Evolutionary conservation across 495 filamentous ascomycete species (phyloP).

Genomic region (Penicillium herquei): DNA sequence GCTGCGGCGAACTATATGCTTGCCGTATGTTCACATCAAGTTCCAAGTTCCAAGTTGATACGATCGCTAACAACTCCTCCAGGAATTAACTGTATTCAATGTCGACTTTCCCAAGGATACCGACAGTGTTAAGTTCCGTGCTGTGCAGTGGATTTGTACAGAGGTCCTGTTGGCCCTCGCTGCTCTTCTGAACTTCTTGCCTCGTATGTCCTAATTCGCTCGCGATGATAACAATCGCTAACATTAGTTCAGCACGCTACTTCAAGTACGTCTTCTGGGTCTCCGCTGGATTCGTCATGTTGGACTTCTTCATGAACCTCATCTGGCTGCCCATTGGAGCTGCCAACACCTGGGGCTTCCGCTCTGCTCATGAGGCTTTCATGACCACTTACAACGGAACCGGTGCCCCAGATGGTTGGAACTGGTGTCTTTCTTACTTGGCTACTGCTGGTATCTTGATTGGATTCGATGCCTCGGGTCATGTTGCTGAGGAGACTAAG

Average conservation of each 20-base stretch:
- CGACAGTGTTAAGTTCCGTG: slow-evolving; percentile 49
- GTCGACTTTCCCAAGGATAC: slow-evolving; percentile 48
- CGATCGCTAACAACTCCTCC: neutral
- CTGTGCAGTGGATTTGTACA: slow-evolving; percentile 55
- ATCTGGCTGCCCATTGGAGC: slow-evolving; percentile 58
- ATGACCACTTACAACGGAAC: slow-evolving; percentile 59
- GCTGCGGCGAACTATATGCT: slow-evolving; percentile 55
- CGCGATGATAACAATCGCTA: neutral
- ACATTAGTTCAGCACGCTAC: slow-evolving; percentile 31
- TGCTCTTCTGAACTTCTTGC: slow-evolving; percentile 44
- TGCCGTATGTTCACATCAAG: slow-evolving; percentile 31
- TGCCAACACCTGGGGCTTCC: slow-evolving; percentile 54
- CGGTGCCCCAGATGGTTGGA: slow-evolving; percentile 54
- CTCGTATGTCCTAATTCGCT: slow-evolving; percentile 28
- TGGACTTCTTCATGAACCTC: slow-evolving; percentile 55
- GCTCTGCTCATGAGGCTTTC: slow-evolving; percentile 52
- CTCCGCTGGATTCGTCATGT: slow-evolving; percentile 47
- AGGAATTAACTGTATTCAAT: slow-evolving; percentile 55
- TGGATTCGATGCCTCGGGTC: slow-evolving; percentile 56
- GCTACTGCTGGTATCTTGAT: slow-evolving; percentile 59
- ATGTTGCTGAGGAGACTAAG: slow-evolving; percentile 58
- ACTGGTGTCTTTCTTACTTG: slow-evolving; percentile 59
- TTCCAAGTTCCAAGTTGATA: too few relatives aligned
- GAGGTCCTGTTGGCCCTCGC: slow-evolving; percentile 49
- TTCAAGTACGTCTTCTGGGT: slow-evolving; percentile 49